phyloP scores from a whole-genome alignment of 2,329 filamentous ascomycete species.

The Arthrinium puccinioides region DNA sequence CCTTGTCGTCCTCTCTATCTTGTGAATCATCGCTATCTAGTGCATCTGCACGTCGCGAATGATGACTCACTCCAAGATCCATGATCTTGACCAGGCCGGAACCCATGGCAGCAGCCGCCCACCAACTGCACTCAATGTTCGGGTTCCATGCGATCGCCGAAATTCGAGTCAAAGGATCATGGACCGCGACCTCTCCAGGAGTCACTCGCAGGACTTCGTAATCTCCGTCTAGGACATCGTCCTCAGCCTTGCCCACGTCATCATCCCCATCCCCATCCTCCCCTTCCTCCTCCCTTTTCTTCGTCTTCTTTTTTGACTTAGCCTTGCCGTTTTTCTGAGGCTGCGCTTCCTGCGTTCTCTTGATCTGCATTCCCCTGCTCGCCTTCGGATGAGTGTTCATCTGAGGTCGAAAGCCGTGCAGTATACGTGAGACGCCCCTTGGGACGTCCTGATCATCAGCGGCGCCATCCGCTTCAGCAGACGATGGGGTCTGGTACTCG shows the following conservation, averaged over 20 bases:
- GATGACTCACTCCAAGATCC: constrained; percentile 55
- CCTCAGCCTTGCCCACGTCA: constrained; percentile 7
- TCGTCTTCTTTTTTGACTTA: constrained; percentile 9
- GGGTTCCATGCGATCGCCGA: constrained; percentile 62
- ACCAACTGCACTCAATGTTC: constrained; percentile 56
- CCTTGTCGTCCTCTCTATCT: no score
- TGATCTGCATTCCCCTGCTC: constrained; percentile 27
- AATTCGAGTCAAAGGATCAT: constrained; percentile 57
- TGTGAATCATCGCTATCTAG: no score
- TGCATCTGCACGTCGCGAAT: no score
- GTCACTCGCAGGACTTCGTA: constrained; percentile 15
- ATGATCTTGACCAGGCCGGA: constrained; percentile 61
- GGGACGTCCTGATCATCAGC: constrained; percentile 17
- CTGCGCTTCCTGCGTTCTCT: constrained; percentile 19
- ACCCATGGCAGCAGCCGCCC: constrained; percentile 60
- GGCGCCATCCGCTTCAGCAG: constrained; percentile 8
- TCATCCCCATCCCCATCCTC: constrained; percentile 22
- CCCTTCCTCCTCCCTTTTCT: constrained; percentile 11
- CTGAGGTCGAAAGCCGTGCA: constrained; percentile 44
- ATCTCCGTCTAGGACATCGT: constrained; percentile 20
- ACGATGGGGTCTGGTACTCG: constrained; percentile 35
- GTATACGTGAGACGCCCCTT: constrained; percentile 43
- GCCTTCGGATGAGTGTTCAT: constrained; percentile 39
- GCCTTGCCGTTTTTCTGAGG: constrained; percentile 28
- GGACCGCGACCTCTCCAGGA: constrained; percentile 38